Conservation (phyloP, 176 grass and related monocot species). For the Oryza coarctata region DNA sequence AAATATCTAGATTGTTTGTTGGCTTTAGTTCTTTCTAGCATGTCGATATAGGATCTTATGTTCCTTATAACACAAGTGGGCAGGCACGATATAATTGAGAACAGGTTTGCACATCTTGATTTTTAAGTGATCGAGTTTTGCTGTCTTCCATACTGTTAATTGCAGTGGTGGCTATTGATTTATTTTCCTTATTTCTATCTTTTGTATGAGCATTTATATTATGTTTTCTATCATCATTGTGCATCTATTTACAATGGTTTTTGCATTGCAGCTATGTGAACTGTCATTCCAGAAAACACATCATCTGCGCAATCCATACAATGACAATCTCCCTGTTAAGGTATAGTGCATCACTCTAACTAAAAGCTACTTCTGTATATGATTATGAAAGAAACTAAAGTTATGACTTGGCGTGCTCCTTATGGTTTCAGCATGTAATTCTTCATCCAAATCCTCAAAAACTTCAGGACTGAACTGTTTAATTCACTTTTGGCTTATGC, state of each 20-base stretch:
- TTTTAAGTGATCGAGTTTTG: not conserved
- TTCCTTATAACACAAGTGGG: conserved; percentile 13
- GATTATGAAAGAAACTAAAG: not conserved
- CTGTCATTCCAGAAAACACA: conserved; percentile 97
- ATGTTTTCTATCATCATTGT: conserved; percentile 17
- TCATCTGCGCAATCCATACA: conserved; percentile 97
- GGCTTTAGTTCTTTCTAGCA: not conserved
- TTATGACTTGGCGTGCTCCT: not conserved
- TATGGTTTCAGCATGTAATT: not conserved
- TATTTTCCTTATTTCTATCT: not conserved
- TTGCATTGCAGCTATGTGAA: conserved; percentile 86
- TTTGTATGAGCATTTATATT: not conserved
- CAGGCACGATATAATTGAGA: not conserved
- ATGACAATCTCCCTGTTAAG: conserved; percentile 99
- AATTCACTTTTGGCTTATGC: conserved; percentile 37
- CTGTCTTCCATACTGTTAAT: not conserved
- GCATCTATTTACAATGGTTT: conserved; percentile 34
- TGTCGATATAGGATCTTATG: not conserved
- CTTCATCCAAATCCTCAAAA: not conserved
- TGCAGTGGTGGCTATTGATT: not conserved
- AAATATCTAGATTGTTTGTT: conserved; percentile 8
- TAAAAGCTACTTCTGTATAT: not conserved
- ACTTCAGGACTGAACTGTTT: not conserved
- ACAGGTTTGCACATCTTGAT: conserved; percentile 8
- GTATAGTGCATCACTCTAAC: conserved; percentile 41